These are phyloP conservation scores for Cordyceps pruinosa DNA, from an alignment of 2,329 filamentous ascomycete genomes.

Conservation along the genomic window DNA sequence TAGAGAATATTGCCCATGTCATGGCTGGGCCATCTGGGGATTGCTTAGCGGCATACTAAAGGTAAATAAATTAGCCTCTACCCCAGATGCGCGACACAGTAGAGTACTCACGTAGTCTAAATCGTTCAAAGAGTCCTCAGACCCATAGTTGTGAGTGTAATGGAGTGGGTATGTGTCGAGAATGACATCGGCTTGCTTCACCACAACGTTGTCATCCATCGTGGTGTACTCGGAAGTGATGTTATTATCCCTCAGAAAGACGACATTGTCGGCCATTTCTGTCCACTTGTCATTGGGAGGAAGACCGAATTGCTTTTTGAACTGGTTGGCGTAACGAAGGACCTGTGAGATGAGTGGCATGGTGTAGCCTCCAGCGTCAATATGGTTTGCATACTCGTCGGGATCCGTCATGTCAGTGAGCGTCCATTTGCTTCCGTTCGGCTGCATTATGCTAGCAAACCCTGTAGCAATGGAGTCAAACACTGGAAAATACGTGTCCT, in stretches of 20 bases:
- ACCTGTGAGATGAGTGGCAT: conserved; percentile 53
- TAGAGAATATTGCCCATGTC: conserved; percentile 65
- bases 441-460: conserved; percentile 52
- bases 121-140: conserved; percentile 16
- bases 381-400: conserved; percentile 61
- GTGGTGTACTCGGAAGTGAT: conserved; percentile 59
- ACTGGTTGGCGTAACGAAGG: conserved; percentile 48
- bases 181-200: conserved; percentile 66
- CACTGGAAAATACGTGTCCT: conserved; percentile 47
- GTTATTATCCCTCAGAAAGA: conserved; percentile 17
- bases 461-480: conserved; percentile 57
- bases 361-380: conserved; percentile 64
- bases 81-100: conserved; percentile 58
- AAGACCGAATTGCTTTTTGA: conserved; percentile 49
- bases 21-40: conserved; percentile 59
- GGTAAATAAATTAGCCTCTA: conserved; percentile 36
- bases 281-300: conserved; percentile 40
- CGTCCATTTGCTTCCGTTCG: conserved; percentile 47
- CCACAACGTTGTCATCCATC: conserved; percentile 58
- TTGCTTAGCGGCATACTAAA: conserved; percentile 25
- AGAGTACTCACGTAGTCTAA: conserved; percentile 18
- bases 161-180: conserved; percentile 57
- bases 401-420: conserved; percentile 65
- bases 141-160: conserved; percentile 40
- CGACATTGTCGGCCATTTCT: conserved; percentile 17